Evolutionary conservation across 345 rosid species (phyloP).

Genomic region (Carallia brachiata): DNA sequence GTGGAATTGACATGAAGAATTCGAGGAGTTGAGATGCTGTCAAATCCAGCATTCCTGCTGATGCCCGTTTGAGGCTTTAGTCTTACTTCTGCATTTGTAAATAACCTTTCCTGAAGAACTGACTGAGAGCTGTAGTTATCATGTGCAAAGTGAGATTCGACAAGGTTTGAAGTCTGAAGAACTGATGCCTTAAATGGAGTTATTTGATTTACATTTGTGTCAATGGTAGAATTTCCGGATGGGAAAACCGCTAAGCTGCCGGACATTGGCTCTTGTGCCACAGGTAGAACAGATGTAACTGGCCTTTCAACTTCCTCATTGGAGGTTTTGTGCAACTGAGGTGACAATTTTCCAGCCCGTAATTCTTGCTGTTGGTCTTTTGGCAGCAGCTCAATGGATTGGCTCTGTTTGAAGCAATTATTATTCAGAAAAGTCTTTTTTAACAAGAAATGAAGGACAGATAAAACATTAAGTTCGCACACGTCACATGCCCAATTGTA

Average conservation of each 20-base stretch:
- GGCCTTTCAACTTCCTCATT: conserved; percentile 45
- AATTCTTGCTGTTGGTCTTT: conserved; percentile 61
- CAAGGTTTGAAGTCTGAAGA: conserved; percentile 41
- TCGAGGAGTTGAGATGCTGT: conserved; percentile 42
- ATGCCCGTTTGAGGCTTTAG: conserved; percentile 30
- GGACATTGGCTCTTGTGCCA: conserved; percentile 30
- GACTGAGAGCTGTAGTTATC: conserved; percentile 33
- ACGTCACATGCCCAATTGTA: background rate
- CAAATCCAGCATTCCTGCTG: conserved; percentile 42
- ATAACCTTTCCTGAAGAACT: conserved; percentile 42
- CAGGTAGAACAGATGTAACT: conserved; percentile 31
- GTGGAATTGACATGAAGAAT: conserved; percentile 8
- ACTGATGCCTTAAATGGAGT: conserved; percentile 29
- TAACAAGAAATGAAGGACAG: too few relatives aligned
- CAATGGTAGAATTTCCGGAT: conserved; percentile 38
- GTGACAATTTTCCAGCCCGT: conserved; percentile 43
- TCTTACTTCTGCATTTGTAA: conserved; percentile 41
- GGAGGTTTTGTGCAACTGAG: conserved; percentile 31
- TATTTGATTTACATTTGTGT: conserved; percentile 25
- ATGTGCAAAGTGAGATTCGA: conserved; percentile 20
- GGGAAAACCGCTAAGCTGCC: conserved; percentile 35
- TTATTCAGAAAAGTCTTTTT: conserved; percentile 9
- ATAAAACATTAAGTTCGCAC: too few relatives aligned
- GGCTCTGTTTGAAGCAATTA: conserved; percentile 50
- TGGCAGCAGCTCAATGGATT: conserved; percentile 65